Percentiles rank a stretch among this genome's conserved stretches.
These are phyloP conservation scores for Arabidopsis lyrata DNA, from an alignment of 441 rosid species.

Conservation along the genomic window DNA sequence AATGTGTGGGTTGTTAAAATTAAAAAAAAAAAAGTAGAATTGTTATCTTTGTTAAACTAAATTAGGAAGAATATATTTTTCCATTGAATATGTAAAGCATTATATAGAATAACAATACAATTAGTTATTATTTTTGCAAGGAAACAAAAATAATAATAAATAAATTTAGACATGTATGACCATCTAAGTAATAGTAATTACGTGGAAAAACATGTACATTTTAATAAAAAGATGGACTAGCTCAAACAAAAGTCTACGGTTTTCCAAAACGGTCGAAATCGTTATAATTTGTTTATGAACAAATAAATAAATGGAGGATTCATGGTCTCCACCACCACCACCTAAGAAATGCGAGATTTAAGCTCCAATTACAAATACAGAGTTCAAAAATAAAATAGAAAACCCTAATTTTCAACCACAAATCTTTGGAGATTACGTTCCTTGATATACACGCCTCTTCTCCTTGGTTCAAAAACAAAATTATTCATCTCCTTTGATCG, in stretches of 20 bases:
- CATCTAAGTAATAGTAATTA: background rate
- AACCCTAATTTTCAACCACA: conserved; percentile 44
- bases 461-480: conserved; percentile 24
- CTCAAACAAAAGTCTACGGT: conserved; percentile 36
- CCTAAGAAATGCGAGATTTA: conserved; percentile 43
- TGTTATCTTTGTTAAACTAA: background rate
- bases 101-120: background rate
- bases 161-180: conserved; percentile 10
- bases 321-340: conserved; percentile 43
- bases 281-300: conserved; percentile 31
- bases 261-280: conserved; percentile 33
- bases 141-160: conserved; percentile 14
- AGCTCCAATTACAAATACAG: conserved; percentile 41
- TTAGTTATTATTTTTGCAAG: background rate
- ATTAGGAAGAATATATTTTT: conserved; percentile 11
- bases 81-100: conserved; percentile 23
- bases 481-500: conserved; percentile 36
- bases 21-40: background rate
- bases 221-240: background rate
- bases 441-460: conserved; percentile 48
- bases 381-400: conserved; percentile 39
- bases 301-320: conserved; percentile 37
- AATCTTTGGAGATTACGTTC: conserved; percentile 35
- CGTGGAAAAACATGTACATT: conserved; percentile 2
- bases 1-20: background rate